Conservation (phyloP, 2,329 filamentous ascomycete species). For the Epicoccum nigrum region DNA sequence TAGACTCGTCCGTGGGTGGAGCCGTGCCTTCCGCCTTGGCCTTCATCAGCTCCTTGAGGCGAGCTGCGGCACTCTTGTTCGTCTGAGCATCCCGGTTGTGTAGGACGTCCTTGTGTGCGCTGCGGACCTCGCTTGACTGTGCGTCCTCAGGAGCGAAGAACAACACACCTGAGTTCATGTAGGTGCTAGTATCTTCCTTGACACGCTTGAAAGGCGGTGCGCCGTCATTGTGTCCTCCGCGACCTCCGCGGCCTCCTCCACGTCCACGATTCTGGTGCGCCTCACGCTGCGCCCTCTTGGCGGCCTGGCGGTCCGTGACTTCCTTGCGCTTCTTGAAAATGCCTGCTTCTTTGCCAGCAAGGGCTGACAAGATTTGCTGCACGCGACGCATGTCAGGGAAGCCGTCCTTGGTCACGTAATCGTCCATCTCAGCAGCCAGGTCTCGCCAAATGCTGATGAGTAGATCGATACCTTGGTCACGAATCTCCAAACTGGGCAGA, state of each 20-base stretch:
- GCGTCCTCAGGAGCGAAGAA: conserved; percentile 48
- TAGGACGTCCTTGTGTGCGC: conserved; percentile 85
- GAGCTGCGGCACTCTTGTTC: conserved; percentile 93
- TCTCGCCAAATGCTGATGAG: conserved; percentile 97
- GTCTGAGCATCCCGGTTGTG: conserved; percentile 75
- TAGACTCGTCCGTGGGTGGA: conserved; percentile 32
- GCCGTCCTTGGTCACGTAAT: conserved; percentile 95
- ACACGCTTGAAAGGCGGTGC: conserved; percentile 40
- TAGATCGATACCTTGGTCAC: conserved; percentile 96
- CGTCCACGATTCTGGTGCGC: conserved; percentile 46
- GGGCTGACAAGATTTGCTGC: conserved; percentile 83
- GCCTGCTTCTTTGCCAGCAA: conserved; percentile 90
- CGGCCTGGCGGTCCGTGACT: conserved; percentile 81
- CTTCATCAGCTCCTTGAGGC: conserved; percentile 75
- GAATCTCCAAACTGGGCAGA: conserved; percentile 94
- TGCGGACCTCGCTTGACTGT: conserved; percentile 47
- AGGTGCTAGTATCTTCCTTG: conserved; percentile 45
- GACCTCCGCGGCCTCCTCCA: conserved; percentile 23
- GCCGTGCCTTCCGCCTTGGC: conserved; percentile 45
- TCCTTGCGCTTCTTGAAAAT: conserved; percentile 92
- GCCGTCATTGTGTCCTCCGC: conserved; percentile 36
- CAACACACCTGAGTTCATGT: conserved; percentile 41
- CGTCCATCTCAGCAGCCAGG: conserved; percentile 87
- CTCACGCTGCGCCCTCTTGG: conserved; percentile 65
- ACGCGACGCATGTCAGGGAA: conserved; percentile 85